Base-by-base conservation (phyloP, 2,329 filamentous ascomycete species). In the Furcasterigmium furcatum region DNA sequence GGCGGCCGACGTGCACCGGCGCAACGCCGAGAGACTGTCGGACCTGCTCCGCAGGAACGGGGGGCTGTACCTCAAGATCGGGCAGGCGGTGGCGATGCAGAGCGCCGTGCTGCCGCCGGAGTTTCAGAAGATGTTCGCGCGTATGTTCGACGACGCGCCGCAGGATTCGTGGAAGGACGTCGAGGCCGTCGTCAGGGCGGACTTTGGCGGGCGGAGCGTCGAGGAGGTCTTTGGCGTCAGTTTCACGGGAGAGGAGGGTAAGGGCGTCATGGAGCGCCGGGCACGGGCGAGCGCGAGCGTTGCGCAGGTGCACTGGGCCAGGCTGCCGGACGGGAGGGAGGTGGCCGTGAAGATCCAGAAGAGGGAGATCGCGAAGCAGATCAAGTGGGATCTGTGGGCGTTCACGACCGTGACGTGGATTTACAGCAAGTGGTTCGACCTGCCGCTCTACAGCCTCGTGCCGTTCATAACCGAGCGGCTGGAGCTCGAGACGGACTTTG, bases 41-140 rank as follows among this genome's bases (percentile, higher is more conserved):
- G 77, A 92, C 24, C 71, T 99, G 51, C 75, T 97, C 54, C 79
- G 88, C 21, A 73, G 80, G 45, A 99, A 99, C 75, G 92, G 94
- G 49, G 94, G 94, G 0, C 69, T 99, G 16, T 99, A 97, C 62
- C 76, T 97, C 61, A 99, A 99, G 76, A 96, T 99, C 47, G 94
- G 94, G 1, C 94, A 99, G 73, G 94, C 94, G 5, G 92, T 99
- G 55, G 94, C 92, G 13, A 97, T 97, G 94, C 94, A 99, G 74
- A 92, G 88, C 55, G 92, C 92, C 0, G 84, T 97, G 21, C 71
- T 99, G 50, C 94, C 94, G 21, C 88, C 91, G 0, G 91, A 96
- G 66, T 97, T 97, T 57, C 91, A 96, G 72, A 84, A 85, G 59
- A 97, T 96, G 91, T 99, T 99, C 62, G 77, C 86, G 19, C 80